phyloP scores from a whole-genome alignment of 306 rosid species.

The Acacia melanoxylon region DNA sequence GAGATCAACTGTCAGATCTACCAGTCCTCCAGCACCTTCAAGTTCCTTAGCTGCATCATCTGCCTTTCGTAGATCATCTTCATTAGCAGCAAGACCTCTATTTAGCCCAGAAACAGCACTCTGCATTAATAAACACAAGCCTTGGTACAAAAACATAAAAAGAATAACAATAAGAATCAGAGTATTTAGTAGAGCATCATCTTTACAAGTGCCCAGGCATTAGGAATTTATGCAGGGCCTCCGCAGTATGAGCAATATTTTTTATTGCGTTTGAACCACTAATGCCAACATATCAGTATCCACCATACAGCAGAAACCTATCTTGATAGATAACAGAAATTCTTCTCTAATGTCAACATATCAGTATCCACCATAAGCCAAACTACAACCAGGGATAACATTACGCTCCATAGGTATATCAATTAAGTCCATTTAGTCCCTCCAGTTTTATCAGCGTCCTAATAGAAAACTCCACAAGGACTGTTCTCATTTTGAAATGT shows the following conservation, averaged over 20 bases:
- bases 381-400: not conserved
- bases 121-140: constrained; percentile 42
- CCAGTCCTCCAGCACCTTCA: constrained; percentile 72
- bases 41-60: constrained; percentile 87
- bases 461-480: constrained; percentile 4
- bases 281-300: too few relatives aligned
- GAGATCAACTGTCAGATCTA: constrained; percentile 64
- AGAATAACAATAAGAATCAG: not conserved
- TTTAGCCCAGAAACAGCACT: constrained; percentile 88
- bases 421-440: not conserved
- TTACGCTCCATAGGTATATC: not conserved
- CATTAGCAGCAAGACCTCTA: constrained; percentile 89
- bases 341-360: not conserved
- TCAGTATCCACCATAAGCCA: not conserved
- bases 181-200: not conserved
- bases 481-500: not conserved
- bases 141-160: not conserved
- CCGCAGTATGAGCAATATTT: not conserved
- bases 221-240: not conserved
- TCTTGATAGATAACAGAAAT: not conserved
- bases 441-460: constrained; percentile 1
- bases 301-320: not conserved
- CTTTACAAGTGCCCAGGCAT: not conserved
- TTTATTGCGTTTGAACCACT: not conserved
- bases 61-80: constrained; percentile 77